Percentiles rank a stretch among this genome's conserved stretches.
Conservation (phyloP, 2,329 filamentous ascomycete genomes). For the Scedosporium dehoogii region DNA sequence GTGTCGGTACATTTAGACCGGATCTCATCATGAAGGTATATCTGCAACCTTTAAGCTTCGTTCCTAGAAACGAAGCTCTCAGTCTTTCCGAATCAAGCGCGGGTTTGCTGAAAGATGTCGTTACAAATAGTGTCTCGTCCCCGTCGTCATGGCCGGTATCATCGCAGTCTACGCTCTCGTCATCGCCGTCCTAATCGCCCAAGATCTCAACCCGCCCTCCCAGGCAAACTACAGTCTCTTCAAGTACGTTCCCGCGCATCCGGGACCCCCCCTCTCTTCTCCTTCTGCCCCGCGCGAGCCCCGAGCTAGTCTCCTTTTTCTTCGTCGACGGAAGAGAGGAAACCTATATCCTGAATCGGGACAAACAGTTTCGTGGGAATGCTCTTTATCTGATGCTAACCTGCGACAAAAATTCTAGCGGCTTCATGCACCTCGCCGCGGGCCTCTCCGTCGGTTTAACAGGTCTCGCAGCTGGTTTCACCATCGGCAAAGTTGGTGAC, state of each 20-base stretch:
- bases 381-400: background rate
- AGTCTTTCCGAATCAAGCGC: background rate
- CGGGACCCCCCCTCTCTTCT: background rate
- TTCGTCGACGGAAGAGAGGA: no score
- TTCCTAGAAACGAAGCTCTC: background rate
- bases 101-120: background rate
- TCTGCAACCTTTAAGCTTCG: background rate
- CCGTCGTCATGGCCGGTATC: conserved; percentile 97
- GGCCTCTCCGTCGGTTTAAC: conserved; percentile 87
- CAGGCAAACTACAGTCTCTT: conserved; percentile 70
- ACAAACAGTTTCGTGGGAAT: background rate
- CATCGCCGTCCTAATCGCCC: conserved; percentile 89
- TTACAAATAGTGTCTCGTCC: conserved; percentile 59
- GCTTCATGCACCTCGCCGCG: conserved; percentile 87
- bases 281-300: no score
- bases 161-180: conserved; percentile 97
- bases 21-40: conserved; percentile 84
- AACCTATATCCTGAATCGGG: no score
- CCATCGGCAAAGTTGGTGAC: conserved; percentile 93
- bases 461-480: conserved; percentile 88
- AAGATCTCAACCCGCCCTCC: conserved; percentile 67
- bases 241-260: conserved; percentile 37
- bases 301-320: no score
- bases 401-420: conserved; percentile 36
- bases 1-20: conserved; percentile 74